Percentiles rank a stretch among this genome's conserved stretches.
Conservation (phyloP, 768 basidiomycete genomes). For the Agrocybe praecox region DNA sequence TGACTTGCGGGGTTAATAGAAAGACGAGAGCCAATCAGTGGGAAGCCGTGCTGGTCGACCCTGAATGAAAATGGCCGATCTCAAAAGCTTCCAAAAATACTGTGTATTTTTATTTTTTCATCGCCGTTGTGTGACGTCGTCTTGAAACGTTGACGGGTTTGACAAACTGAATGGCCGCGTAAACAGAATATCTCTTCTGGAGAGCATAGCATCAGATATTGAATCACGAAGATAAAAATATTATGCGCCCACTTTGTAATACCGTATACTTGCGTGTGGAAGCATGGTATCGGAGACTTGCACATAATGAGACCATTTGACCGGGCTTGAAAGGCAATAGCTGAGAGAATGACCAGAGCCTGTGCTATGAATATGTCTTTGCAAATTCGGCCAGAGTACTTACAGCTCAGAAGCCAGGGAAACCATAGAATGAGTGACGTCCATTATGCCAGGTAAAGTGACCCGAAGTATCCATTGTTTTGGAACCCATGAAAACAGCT, state of each 20-base stretch:
- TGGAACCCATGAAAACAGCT: not conserved
- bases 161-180: slow-evolving; percentile 9
- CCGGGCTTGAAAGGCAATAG: not conserved
- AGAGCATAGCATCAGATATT: no score
- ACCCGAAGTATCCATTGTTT: not conserved
- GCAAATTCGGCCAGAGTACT: not conserved
- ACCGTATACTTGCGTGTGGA: not conserved
- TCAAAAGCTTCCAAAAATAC: slow-evolving; percentile 14
- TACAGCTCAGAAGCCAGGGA: no score
- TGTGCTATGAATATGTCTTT: not conserved
- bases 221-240: no score
- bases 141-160: slow-evolving; percentile 1
- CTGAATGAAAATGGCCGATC: not conserved
- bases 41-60: slow-evolving; percentile 7
- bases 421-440: no score
- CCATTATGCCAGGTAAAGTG: not conserved
- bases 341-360: not conserved
- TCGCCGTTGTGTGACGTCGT: slow-evolving; percentile 13
- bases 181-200: not conserved
- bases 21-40: slow-evolving; percentile 18
- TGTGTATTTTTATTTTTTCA: not conserved
- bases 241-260: no score
- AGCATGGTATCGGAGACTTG: slow-evolving; percentile 4
- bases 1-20: slow-evolving; percentile 12
- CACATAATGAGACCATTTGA: not conserved